phyloP scores from a whole-genome alignment of 129 eudicot genomes.

The Flaveria trinervia region DNA sequence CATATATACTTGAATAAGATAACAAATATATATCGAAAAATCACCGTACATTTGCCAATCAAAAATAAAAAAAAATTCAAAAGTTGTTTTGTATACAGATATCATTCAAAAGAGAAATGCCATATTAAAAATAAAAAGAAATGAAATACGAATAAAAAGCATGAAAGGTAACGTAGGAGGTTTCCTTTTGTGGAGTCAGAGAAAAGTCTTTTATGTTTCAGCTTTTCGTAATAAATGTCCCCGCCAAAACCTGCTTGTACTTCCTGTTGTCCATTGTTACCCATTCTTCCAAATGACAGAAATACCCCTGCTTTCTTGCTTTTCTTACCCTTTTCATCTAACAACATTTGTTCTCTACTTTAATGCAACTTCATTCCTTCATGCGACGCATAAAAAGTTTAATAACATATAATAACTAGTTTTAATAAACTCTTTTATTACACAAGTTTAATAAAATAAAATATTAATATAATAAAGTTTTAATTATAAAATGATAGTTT shows the following conservation, averaged over 20 bases:
- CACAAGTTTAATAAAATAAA: too few relatives aligned
- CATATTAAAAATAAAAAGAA: neutral
- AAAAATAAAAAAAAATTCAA: too few relatives aligned
- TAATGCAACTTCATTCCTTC: too few relatives aligned
- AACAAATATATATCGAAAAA: too few relatives aligned
- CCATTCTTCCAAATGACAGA: conserved; percentile 20
- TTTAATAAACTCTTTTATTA: too few relatives aligned
- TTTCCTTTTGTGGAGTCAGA: conserved; percentile 38
- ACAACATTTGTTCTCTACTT: too few relatives aligned
- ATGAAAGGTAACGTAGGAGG: conserved; percentile 38
- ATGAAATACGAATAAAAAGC: neutral
- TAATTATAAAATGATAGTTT: too few relatives aligned
- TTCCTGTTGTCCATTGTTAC: conserved; percentile 25
- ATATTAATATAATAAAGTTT: too few relatives aligned
- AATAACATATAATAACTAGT: too few relatives aligned
- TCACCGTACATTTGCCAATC: too few relatives aligned
- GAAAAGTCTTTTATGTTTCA: conserved; percentile 14
- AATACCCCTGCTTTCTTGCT: neutral
- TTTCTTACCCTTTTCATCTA: neutral
- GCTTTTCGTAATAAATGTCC: conserved; percentile 38
- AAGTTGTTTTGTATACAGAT: neutral
- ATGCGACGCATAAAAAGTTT: too few relatives aligned
- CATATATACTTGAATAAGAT: too few relatives aligned
- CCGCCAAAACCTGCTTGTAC: conserved; percentile 29
- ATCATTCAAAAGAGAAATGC: neutral